Evolutionary conservation across 192 early-diverging fungal species (phyloP), one percentile per base, ranked within the genome.

Genomic region (Coemansia sp.): DNA sequence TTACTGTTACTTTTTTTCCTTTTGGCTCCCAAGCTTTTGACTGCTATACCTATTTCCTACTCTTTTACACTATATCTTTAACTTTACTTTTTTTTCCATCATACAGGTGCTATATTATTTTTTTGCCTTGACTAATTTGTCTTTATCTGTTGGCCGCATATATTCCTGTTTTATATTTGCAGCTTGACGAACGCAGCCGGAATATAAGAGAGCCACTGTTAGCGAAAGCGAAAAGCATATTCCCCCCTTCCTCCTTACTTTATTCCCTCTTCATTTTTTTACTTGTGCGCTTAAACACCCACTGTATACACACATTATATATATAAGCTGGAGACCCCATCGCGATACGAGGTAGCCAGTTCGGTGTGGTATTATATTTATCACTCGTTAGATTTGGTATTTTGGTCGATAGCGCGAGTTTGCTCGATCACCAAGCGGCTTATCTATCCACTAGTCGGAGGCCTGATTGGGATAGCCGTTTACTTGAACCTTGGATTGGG

Each of bases 361-460:
- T 56, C 65, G 56, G 56, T 67, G 71, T 79, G 76, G 76, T 79
- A 67, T 58, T 79, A 73, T 61, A 13, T 67, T 16, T 79, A 79
- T 54, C 76, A 79, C 62, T 50, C 64, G 53, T 48, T 79, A 55
- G 66, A 79, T 61, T 70, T 65, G 71, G 57, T 39, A 32, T 73
- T 79, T 66, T 62, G 64, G 55, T 63, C 53, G 49, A 69, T 68
- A 58, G 69, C 70, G 30, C 64, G 64, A 24, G 56, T 58, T 25
- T 46, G 24, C 49, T 67, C 64, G 16, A 36, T 68, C 47, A 39
- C 59, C 11, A 60, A 45, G 18, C 60, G 67, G 18, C 60, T 46
- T 54, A 34, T 66, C 28, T 78, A 72, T 53, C 60, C 70, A 9
- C 30, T 58, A 1, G 32, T 72, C 42, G 75, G 75, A 5, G 22